phyloP scores from a whole-genome alignment of 2,329 filamentous ascomycete genomes.

The Ascochyta viciae-villosae region DNA sequence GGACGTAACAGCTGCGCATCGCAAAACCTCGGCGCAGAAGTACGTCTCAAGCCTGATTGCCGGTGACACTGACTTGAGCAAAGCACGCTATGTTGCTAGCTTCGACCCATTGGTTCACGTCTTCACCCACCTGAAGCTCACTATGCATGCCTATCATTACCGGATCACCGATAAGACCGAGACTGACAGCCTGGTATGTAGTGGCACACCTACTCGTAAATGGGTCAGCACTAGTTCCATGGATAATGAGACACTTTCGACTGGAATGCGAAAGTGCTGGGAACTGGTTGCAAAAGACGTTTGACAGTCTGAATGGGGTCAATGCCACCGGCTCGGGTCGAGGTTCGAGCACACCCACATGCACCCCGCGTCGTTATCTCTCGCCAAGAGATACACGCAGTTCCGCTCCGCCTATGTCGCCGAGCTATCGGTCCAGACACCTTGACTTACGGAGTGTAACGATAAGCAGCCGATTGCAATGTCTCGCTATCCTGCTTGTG shows the following conservation, averaged over 20 bases:
- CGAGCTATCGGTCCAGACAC: constrained; percentile 28
- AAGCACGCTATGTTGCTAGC: constrained; percentile 26
- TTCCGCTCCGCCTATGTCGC: constrained; percentile 22
- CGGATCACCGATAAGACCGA: constrained; percentile 18
- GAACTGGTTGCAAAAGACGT: constrained; percentile 22
- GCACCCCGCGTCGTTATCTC: constrained; percentile 38
- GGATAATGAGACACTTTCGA: constrained; percentile 45
- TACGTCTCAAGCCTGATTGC: constrained; percentile 29
- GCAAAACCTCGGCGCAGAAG: constrained; percentile 33
- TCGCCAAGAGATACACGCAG: constrained; percentile 34
- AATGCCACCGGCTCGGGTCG: neutral
- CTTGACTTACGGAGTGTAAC: constrained; percentile 19
- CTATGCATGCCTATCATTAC: constrained; percentile 44
- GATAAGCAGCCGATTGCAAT: constrained; percentile 32
- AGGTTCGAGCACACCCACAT: constrained; percentile 8
- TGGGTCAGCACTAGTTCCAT: constrained; percentile 42
- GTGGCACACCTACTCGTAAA: constrained; percentile 32
- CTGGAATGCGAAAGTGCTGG: constrained; percentile 49
- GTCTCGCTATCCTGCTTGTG: constrained; percentile 25
- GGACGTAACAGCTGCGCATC: constrained; percentile 25
- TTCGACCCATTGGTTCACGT: constrained; percentile 43
- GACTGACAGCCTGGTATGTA: constrained; percentile 15
- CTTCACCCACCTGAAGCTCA: constrained; percentile 46
- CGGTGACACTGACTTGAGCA: constrained; percentile 23
- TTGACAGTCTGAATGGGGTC: neutral